Conservation (phyloP, 2,329 filamentous ascomycete species). For the Fusarium humuli region DNA sequence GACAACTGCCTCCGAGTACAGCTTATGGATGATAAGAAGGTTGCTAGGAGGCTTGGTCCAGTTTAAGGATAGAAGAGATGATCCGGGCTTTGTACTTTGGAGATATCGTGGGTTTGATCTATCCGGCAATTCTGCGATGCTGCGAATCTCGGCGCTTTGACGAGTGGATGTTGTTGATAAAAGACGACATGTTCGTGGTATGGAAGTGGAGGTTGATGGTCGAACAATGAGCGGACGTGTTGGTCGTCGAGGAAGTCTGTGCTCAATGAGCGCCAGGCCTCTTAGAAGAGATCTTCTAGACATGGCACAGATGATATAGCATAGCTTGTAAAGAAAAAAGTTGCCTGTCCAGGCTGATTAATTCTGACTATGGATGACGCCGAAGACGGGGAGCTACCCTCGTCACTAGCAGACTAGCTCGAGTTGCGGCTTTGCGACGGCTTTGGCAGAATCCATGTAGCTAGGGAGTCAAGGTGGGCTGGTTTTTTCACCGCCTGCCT, state of each 20-base stretch:
- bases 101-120: conserved; percentile 53
- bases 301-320: conserved; percentile 33
- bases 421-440: conserved; percentile 22
- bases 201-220: neutral
- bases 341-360: conserved; percentile 7
- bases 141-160: conserved; percentile 51
- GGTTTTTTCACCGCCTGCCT: conserved; percentile 41
- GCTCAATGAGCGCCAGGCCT: conserved; percentile 29
- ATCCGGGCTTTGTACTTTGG: conserved; percentile 58
- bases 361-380: conserved; percentile 35
- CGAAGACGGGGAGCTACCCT: conserved; percentile 26
- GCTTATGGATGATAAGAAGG: conserved; percentile 69
- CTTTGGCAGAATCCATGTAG: conserved; percentile 32
- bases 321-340: conserved; percentile 19
- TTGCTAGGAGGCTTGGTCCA: conserved; percentile 67
- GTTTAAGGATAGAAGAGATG: conserved; percentile 66
- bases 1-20: conserved; percentile 65
- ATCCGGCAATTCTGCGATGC: conserved; percentile 50
- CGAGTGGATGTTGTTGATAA: conserved; percentile 62
- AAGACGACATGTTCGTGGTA: conserved; percentile 45
- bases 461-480: conserved; percentile 29
- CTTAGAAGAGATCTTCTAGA: conserved; percentile 30
- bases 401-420: neutral
- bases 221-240: neutral
- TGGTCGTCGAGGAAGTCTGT: conserved; percentile 2